Evolutionary conservation across 2,329 filamentous ascomycete species (phyloP).

Genomic region (Drechslerella coelobrocha): DNA sequence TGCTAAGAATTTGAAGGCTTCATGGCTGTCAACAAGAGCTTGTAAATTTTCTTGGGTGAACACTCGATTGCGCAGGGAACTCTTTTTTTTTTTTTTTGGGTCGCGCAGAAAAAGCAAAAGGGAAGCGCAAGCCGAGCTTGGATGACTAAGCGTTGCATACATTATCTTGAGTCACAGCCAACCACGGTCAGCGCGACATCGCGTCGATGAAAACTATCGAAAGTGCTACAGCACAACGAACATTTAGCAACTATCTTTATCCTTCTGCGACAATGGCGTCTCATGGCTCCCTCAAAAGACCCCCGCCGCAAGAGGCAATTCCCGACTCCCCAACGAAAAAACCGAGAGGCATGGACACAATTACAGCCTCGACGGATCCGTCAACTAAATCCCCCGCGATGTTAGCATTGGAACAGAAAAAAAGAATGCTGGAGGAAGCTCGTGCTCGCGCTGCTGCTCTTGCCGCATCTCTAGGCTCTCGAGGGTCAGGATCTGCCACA

Average conservation of each 20-base stretch:
- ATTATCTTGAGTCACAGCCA: too few species aligned
- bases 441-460: slow-evolving; percentile 53
- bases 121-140: neutral
- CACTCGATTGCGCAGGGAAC: neutral
- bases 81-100: slow-evolving; percentile 6
- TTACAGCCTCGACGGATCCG: neutral
- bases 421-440: slow-evolving; percentile 55
- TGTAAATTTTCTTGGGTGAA: neutral
- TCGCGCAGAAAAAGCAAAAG: neutral
- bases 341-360: slow-evolving; percentile 35
- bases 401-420: slow-evolving; percentile 52
- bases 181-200: neutral
- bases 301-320: slow-evolving; percentile 36
- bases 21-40: neutral
- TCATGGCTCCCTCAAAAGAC: slow-evolving; percentile 41
- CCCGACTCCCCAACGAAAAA: slow-evolving; percentile 44
- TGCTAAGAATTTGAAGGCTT: neutral
- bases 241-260: neutral
- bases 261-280: slow-evolving; percentile 23
- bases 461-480: slow-evolving; percentile 51
- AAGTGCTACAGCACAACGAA: neutral
- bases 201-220: neutral
- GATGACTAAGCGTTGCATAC: slow-evolving; percentile 1
- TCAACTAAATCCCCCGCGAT: slow-evolving; percentile 1
- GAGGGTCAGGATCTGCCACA: slow-evolving; percentile 19